Base-by-base conservation (phyloP, 345 rosid genomes). In the Gossypium longicalyx region DNA sequence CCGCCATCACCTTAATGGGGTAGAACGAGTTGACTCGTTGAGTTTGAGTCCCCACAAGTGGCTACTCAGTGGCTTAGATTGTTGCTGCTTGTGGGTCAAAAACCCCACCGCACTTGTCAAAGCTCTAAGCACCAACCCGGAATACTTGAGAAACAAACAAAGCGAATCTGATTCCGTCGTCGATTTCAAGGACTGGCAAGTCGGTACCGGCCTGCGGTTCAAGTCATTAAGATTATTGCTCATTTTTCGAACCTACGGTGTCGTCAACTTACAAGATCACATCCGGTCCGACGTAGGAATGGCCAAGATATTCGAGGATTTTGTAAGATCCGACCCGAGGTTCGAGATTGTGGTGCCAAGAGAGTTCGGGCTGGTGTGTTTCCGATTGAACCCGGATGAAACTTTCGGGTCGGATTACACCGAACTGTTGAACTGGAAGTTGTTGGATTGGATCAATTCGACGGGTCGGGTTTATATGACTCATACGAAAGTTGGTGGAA, bases 1-100 rank as follows among this genome's bases (percentile, higher is more conserved):
- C 15, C 5, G 34, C 29, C 29, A 58, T 58, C 62, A 58, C 81
- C 45, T 85, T 16, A 62, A 82, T n/a, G 86, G 88, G 22, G 63
- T 85, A 7, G 88, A 85, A 43, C 76, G 65, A 57, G 86, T 80
- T 17, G 82, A 87, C 71, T 87, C 90, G 1, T 45, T 83, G 19
- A 83, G 87, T 51, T 49, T 85, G 13, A 83, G 80, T 22, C 78
- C 88, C 1, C 88, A 83, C 64, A 56, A 56, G 60, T 56, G 60
- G 60, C 60, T 56, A 8, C 60, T 56, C 12, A 20, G 25, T 56
- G 20, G 20, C 60, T 19, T 56, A 3, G 60, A 56, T 56, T 56
- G 60, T 56, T 56, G 60, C 25, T 56, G 60, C 27, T 20, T 56
- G 60, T 56, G 60, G 60, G 60, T 56, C 60, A 23, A 56, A 56